Evolutionary conservation across 192 early-diverging fungal genomes (phyloP).

Genomic region (Entrophospora sp.): DNA sequence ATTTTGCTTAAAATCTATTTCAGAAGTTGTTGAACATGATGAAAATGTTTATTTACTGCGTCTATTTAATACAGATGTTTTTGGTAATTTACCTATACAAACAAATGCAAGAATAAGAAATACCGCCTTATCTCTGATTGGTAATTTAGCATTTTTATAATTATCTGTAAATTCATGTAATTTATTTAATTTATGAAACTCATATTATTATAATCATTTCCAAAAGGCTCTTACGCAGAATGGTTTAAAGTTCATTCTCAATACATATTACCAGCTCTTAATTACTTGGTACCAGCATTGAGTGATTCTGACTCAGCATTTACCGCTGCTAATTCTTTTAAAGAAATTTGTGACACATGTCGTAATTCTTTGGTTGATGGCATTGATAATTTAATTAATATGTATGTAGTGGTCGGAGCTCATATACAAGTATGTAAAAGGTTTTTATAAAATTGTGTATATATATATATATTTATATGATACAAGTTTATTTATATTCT

Average conservation of each 20-base stretch:
- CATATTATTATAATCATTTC: no score
- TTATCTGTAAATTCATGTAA: no score
- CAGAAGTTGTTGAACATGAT: constrained; percentile 49
- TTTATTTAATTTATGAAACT: no score
- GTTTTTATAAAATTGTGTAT: constrained; percentile 25
- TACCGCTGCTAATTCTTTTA: constrained; percentile 55
- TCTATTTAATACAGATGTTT: constrained; percentile 51
- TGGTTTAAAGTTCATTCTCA: constrained; percentile 58
- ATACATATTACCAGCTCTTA: constrained; percentile 46
- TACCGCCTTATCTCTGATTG: constrained; percentile 36
- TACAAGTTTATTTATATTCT: background rate
- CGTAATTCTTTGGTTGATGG: constrained; percentile 51
- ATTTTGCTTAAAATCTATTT: constrained; percentile 55
- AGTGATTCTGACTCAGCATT: constrained; percentile 45
- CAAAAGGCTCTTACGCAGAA: constrained; percentile 54
- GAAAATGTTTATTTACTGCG: constrained; percentile 47
- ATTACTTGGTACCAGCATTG: constrained; percentile 55
- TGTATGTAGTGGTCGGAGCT: constrained; percentile 47
- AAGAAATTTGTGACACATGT: constrained; percentile 63
- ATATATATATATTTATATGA: background rate
- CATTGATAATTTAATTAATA: constrained; percentile 47
- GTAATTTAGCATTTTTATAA: constrained; percentile 15
- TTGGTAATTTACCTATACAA: constrained; percentile 37
- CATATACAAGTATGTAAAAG: constrained; percentile 24
- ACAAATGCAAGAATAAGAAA: constrained; percentile 33